Conservation (phyloP, 352 stramenopile species). For the Pythium biforme region DNA sequence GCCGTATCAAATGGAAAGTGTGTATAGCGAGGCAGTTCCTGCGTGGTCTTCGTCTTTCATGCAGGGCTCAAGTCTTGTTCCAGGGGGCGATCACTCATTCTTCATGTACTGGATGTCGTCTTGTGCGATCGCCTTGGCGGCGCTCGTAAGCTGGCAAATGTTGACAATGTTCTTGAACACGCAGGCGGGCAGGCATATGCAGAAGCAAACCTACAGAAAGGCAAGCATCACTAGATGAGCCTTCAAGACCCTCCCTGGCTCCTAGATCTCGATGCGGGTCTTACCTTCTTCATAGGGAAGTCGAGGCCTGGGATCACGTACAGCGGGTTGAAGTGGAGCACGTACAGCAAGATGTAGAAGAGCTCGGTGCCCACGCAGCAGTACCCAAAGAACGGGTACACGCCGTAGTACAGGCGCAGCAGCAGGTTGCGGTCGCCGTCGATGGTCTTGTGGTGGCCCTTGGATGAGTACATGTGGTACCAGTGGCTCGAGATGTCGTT, state of each 20-base stretch:
- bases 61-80: too few species aligned
- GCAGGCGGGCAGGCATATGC: constrained; percentile 87
- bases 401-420: constrained; percentile 92
- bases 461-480: constrained; percentile 97
- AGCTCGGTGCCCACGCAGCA: constrained; percentile 92
- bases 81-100: constrained; percentile 1
- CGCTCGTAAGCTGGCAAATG: constrained; percentile 87
- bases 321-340: constrained; percentile 80
- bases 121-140: constrained; percentile 71
- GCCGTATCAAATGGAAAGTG: neutral
- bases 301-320: constrained; percentile 50
- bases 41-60: neutral
- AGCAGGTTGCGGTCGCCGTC: constrained; percentile 92
- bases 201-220: constrained; percentile 67
- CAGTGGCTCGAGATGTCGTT: constrained; percentile 98
- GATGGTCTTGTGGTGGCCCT: constrained; percentile 95
- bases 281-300: constrained; percentile 56
- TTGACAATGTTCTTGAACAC: constrained; percentile 94
- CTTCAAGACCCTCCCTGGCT: too few species aligned
- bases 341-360: constrained; percentile 91
- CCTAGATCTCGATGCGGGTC: too few species aligned
- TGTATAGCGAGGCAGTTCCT: neutral
- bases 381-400: constrained; percentile 92
- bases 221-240: constrained; percentile 1
- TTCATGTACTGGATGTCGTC: constrained; percentile 65